A percentile compares a stretch with the other conserved stretches of the same genome.
Conservation (phyloP, 345 rosid species). For the Noccaea caerulescens region DNA sequence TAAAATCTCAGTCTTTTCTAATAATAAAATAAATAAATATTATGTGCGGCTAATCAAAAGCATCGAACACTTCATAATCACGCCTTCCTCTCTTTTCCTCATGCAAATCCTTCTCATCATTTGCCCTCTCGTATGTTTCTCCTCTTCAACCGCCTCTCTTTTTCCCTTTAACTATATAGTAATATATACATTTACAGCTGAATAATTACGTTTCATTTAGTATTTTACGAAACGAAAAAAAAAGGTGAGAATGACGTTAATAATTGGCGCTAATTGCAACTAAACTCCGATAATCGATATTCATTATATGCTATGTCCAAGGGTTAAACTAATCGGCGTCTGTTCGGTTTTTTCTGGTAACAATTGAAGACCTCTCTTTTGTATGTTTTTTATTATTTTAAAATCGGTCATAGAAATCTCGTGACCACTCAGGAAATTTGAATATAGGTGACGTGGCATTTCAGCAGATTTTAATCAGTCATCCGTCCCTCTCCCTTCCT, state of each 20-base stretch:
- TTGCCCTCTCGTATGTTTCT: constrained; percentile 12
- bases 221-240: background rate
- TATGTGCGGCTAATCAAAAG: constrained; percentile 36
- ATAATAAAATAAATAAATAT: background rate
- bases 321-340: constrained; percentile 3
- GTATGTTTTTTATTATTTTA: background rate
- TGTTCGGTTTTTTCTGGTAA: constrained; percentile 42
- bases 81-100: constrained; percentile 38
- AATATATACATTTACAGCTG: constrained; percentile 10
- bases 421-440: constrained; percentile 41
- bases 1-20: constrained; percentile 6
- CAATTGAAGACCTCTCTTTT: constrained; percentile 30
- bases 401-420: constrained; percentile 39
- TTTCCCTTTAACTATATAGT: background rate
- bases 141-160: background rate
- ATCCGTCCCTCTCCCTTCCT: constrained; percentile 33
- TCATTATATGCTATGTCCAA: background rate
- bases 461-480: constrained; percentile 32
- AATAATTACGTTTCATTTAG: constrained; percentile 3
- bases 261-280: background rate
- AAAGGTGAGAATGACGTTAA: background rate
- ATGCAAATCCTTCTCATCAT: constrained; percentile 40
- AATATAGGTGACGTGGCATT: constrained; percentile 35
- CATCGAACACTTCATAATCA: constrained; percentile 27
- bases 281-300: background rate